phyloP scores from a whole-genome alignment of 208 protist species.

The Crithidia thermophila region DNA sequence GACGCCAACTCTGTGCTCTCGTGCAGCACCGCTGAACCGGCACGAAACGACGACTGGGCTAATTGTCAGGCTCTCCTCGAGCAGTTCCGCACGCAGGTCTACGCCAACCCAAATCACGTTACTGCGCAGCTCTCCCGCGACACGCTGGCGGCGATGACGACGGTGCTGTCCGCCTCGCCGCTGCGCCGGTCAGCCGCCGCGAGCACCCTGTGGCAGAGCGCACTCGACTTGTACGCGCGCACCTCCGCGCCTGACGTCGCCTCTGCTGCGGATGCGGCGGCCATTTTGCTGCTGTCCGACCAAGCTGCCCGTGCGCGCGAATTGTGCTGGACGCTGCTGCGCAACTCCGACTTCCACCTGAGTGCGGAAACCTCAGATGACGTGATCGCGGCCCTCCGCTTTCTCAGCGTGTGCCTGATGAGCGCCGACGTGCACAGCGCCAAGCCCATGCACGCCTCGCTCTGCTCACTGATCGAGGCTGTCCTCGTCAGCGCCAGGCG shows the following conservation, averaged over 20 bases:
- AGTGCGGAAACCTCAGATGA: not conserved
- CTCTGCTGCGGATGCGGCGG: constrained; percentile 3
- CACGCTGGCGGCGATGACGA: constrained; percentile 21
- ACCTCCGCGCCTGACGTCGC: constrained; percentile 6
- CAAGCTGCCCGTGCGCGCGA: constrained; percentile 2
- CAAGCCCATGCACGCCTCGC: not conserved
- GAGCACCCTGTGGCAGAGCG: constrained; percentile 22
- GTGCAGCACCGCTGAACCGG: not conserved
- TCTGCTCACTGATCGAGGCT: not conserved
- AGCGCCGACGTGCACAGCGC: not conserved
- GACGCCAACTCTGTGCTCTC: not conserved
- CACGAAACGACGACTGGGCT: constrained; percentile 1
- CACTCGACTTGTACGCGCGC: constrained; percentile 15
- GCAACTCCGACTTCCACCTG: not conserved
- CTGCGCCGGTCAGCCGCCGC: constrained; percentile 18
- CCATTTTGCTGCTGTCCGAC: constrained; percentile 7
- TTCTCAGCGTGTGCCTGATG: constrained; percentile 21
- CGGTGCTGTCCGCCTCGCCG: constrained; percentile 16
- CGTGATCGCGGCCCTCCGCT: constrained; percentile 10
- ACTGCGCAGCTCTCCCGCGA: constrained; percentile 11
- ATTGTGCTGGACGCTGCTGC: not conserved
- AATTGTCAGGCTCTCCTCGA: constrained; percentile 16
- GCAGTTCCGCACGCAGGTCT: constrained; percentile 26
- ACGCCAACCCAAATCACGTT: constrained; percentile 23
- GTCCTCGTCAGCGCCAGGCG: constrained; percentile 14